These are phyloP conservation scores for Ophidiomyces ophidiicola DNA, from an alignment of 2,329 filamentous ascomycete genomes.

Conservation along the genomic window DNA sequence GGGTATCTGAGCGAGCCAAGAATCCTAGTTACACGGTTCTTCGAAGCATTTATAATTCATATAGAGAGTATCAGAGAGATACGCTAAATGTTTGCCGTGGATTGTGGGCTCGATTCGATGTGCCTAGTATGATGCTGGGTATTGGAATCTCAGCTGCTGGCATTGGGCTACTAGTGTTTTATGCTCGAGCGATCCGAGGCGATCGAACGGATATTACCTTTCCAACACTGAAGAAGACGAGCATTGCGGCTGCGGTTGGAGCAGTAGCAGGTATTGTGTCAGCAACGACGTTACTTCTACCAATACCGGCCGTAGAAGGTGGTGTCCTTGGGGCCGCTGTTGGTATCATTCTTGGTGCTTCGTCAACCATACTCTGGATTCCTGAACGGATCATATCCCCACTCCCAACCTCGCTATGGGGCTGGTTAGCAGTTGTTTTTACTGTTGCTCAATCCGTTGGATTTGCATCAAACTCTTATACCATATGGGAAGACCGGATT, in stretches of 20 bases:
- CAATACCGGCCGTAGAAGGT: constrained; percentile 24
- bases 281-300: constrained; percentile 19
- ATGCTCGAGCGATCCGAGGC: constrained; percentile 48
- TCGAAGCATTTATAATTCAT: constrained; percentile 43
- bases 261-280: constrained; percentile 22
- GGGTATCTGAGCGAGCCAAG: constrained; percentile 35
- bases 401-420: constrained; percentile 68
- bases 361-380: constrained; percentile 30
- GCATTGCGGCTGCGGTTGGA: constrained; percentile 39
- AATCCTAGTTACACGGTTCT: constrained; percentile 29
- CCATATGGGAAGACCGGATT: constrained; percentile 96
- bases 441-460: constrained; percentile 80
- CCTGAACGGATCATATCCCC: constrained; percentile 35
- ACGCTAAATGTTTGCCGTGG: constrained; percentile 68
- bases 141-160: constrained; percentile 57
- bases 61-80: constrained; percentile 61
- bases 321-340: constrained; percentile 32
- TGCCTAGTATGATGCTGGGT: constrained; percentile 72
- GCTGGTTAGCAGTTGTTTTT: constrained; percentile 71
- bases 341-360: constrained; percentile 35
- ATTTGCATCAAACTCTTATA: constrained; percentile 95
- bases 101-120: constrained; percentile 86
- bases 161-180: constrained; percentile 58
- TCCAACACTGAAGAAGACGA: constrained; percentile 40
- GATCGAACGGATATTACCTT: constrained; percentile 44